phyloP scores from a whole-genome alignment of 176 grass and related monocot species.

The Miscanthus lutarioriparius region DNA sequence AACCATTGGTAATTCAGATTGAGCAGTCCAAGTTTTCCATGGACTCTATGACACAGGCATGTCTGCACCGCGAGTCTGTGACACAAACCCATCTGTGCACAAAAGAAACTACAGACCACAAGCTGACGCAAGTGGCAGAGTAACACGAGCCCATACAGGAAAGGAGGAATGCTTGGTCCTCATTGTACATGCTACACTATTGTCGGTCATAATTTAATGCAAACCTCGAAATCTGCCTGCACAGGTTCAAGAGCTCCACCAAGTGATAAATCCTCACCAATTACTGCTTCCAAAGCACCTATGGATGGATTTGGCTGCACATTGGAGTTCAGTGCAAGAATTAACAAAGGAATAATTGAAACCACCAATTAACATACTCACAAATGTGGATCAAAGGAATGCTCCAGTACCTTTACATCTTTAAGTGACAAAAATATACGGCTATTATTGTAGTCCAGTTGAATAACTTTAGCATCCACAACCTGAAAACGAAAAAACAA shows the following conservation, averaged over 20 bases:
- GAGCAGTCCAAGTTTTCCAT: not conserved
- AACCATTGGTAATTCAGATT: not conserved
- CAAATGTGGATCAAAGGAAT: not conserved
- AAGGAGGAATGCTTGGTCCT: not conserved
- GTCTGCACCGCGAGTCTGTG: not conserved
- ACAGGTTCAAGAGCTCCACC: conserved; percentile 67
- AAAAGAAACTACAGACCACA: not conserved
- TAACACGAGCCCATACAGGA: not conserved
- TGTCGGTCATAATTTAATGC: not conserved
- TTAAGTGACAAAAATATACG: conserved; percentile 88
- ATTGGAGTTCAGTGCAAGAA: not conserved
- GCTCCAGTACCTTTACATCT: conserved; percentile 62
- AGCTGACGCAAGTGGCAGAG: not conserved
- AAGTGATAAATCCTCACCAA: conserved; percentile 63
- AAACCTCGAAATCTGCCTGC: conserved; percentile 80
- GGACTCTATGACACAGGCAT: not conserved
- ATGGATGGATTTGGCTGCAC: conserved; percentile 59
- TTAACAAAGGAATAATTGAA: conserved; percentile 9
- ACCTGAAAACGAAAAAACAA: conserved; percentile 51
- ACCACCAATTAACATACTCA: not conserved
- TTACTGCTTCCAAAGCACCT: conserved; percentile 66
- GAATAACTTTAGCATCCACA: conserved; percentile 66
- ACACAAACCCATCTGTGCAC: not conserved
- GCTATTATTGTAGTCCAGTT: conserved; percentile 69
- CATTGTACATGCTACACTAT: not conserved